phyloP scores from a whole-genome alignment of 768 basidiomycete species.

The Podaxis sp. region DNA sequence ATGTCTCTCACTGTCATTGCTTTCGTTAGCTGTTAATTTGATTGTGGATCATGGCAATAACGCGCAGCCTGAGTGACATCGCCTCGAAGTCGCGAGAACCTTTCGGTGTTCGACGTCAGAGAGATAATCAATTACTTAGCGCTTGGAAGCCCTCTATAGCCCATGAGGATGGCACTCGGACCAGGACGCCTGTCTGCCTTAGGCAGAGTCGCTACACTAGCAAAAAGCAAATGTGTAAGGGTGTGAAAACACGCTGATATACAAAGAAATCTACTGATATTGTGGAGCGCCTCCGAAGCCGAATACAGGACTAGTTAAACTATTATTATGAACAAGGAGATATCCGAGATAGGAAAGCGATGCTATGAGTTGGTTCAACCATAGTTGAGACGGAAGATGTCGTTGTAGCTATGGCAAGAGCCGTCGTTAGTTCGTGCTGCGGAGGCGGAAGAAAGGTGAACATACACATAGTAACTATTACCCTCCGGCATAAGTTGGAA shows the following conservation, averaged over 20 bases:
- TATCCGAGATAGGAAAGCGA: constrained; percentile 2
- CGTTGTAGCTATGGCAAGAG: constrained; percentile 59
- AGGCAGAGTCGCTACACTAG: no score
- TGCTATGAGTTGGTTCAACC: constrained; percentile 31
- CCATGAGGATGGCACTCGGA: no score
- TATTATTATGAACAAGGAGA: not conserved
- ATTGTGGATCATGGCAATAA: no score
- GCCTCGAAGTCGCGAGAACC: not conserved
- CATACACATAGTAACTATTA: constrained; percentile 82
- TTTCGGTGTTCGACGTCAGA: not conserved
- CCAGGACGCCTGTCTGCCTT: no score
- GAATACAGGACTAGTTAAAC: not conserved
- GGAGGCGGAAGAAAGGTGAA: constrained; percentile 15
- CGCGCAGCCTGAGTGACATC: not conserved
- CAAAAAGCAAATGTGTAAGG: not conserved
- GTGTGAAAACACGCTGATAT: not conserved
- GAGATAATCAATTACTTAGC: not conserved
- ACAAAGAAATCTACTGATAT: not conserved
- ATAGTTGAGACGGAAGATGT: constrained; percentile 90
- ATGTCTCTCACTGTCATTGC: no score
- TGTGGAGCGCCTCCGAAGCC: not conserved
- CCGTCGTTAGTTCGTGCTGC: not conserved
- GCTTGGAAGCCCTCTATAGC: no score
- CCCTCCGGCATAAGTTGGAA: constrained; percentile 89
- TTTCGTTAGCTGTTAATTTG: no score